Percentiles rank a stretch among this genome's conserved stretches.
phyloP scores from a whole-genome alignment of 495 filamentous ascomycete species.

The Penicillium flavigenum region DNA sequence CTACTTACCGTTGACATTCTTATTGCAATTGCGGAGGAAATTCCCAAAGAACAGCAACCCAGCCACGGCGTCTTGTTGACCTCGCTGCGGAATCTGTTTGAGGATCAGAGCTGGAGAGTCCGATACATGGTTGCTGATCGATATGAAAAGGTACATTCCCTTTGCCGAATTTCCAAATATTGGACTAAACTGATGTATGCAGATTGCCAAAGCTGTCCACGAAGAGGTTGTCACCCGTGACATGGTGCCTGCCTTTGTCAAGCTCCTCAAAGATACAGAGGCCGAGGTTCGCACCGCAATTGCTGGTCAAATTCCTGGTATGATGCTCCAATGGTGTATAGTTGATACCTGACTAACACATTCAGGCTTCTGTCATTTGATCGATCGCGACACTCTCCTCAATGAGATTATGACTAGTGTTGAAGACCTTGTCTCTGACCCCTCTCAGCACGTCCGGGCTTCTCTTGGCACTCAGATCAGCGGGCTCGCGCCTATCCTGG shows the following conservation, averaged over 20 bases:
- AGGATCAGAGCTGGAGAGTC: constrained; percentile 98
- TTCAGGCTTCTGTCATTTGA: constrained; percentile 82
- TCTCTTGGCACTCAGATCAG: constrained; percentile 96
- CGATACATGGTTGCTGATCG: constrained; percentile 98
- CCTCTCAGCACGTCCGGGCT: constrained; percentile 93
- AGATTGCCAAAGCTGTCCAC: constrained; percentile 98
- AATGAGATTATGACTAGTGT: constrained; percentile 97
- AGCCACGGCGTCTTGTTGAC: constrained; percentile 92
- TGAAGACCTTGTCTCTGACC: constrained; percentile 93
- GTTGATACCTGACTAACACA: constrained; percentile 20
- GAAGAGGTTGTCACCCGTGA: constrained; percentile 94
- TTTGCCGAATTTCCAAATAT: constrained; percentile 13
- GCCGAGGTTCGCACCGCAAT: constrained; percentile 97
- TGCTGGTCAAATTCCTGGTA: constrained; percentile 93
- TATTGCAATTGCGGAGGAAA: constrained; percentile 93
- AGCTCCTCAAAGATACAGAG: constrained; percentile 94
- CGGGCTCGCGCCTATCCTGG: constrained; percentile 92
- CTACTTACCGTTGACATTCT: constrained; percentile 95
- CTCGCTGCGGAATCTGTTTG: constrained; percentile 86
- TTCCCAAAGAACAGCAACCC: constrained; percentile 95
- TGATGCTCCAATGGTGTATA: constrained; percentile 16
- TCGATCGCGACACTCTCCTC: constrained; percentile 83
- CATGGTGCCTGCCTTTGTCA: constrained; percentile 94
- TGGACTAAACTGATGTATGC: constrained; percentile 19
- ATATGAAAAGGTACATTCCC: constrained; percentile 79